Percentiles rank a stretch among this genome's conserved stretches.
Evolutionary conservation across 768 basidiomycete genomes (phyloP).

Genomic region (Calocybe gangraenosa): DNA sequence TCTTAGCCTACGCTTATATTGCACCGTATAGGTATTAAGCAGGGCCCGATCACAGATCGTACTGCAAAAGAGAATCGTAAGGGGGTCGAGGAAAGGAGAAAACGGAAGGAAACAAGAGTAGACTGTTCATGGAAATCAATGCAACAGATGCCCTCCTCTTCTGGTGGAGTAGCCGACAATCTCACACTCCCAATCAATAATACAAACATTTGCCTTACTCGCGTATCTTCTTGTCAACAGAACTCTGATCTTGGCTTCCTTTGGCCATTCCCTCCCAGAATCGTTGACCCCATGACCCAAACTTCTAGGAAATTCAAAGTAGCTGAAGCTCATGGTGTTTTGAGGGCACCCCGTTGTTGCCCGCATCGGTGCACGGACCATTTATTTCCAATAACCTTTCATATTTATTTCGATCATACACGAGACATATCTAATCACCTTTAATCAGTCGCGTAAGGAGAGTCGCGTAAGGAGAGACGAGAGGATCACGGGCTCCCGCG

Average conservation of each 20-base stretch:
- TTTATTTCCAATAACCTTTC: no score
- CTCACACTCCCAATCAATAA: constrained; percentile 15
- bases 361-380: no score
- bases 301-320: no score
- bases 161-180: constrained; percentile 12
- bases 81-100: neutral
- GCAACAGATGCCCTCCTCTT: constrained; percentile 8
- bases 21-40: neutral
- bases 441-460: no score
- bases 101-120: constrained; percentile 3
- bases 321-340: no score
- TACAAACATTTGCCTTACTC: constrained; percentile 12
- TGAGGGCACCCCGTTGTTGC: no score
- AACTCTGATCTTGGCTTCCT: constrained; percentile 2
- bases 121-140: constrained; percentile 4
- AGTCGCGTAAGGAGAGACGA: no score
- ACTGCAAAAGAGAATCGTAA: neutral
- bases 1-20: neutral
- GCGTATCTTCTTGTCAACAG: constrained; percentile 2
- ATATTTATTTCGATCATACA: no score
- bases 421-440: no score
- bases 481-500: no score
- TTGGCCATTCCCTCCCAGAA: constrained; percentile 1
- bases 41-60: neutral
- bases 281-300: constrained; percentile 4